Evolutionary conservation across 352 stramenopile genomes (phyloP), one percentile per base, ranked within the genome.

Genomic region (Blastocystis sp.): DNA sequence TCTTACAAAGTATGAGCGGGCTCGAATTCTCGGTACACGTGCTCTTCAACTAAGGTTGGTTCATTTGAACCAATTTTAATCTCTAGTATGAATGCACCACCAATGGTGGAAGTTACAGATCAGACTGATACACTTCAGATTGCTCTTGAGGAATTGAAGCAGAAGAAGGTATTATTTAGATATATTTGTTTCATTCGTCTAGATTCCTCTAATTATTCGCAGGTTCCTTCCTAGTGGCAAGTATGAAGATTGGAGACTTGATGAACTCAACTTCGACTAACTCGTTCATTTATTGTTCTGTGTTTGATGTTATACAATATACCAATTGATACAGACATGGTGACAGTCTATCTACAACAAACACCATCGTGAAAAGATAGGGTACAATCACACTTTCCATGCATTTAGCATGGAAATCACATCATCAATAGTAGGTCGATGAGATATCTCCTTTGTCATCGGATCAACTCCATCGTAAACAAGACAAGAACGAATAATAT

Each of bases 71-170:
- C 35, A 11, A 58, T 27, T 42, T 51, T 37, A 59, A 24, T 58
- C 48, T 90, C 7, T 54, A 95, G 94, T 82, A 98, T 98, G 95
- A 98, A 98, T 89, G 95, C 95, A 30, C 95, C 95, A 0, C 94
- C 97, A 59, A 97, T 98, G 95, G 95, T 94, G 40, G 91, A 94
- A 92, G 95, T 98, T 91, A 95, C 98, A 87, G 96, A 95, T 87
- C 96, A 99, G 93, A 99, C 97, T 59, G 97, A 99, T 92, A 96
- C 97, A 58, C 93, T 99, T 68, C 97, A 98, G 92, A 99, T 99
- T 91, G 97, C 97, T 30, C 97, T 98, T 93, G 99, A 98, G 92
- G 97, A 99, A 93, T 93, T 99, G 37, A 94, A 95, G 64, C 96
- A 99, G 91, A 93, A 96, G 91, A 99, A 99, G 73, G 73, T 84